These are phyloP conservation scores for Amanita brunnescens DNA, from an alignment of 768 basidiomycete species.

Conservation along the genomic window DNA sequence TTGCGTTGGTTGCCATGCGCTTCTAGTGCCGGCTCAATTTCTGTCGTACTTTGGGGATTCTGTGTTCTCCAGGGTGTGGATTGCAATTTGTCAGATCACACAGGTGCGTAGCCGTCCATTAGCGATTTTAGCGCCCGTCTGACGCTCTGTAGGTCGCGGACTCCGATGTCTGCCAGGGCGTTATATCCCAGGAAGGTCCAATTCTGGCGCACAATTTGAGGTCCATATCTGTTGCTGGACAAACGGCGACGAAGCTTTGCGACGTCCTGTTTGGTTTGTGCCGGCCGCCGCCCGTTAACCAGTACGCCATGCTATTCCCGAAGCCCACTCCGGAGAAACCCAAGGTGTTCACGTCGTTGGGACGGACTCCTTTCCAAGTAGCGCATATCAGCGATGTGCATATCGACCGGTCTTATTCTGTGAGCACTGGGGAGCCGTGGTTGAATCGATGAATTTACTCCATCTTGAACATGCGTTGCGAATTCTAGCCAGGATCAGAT, in stretches of 20 bases:
- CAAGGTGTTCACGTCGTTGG: slow-evolving; percentile 24
- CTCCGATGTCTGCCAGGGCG: slow-evolving; percentile 49
- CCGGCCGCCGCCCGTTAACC: slow-evolving; percentile 35
- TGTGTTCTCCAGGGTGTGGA: slow-evolving; percentile 34
- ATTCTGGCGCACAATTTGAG: slow-evolving; percentile 51
- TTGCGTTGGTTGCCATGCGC: slow-evolving; percentile 43
- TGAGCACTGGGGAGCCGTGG: slow-evolving; percentile 15
- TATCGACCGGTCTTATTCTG: slow-evolving; percentile 47
- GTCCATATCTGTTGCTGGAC: slow-evolving; percentile 33
- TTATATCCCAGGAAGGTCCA: slow-evolving; percentile 41
- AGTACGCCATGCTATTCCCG: slow-evolving; percentile 37
- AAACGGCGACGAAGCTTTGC: slow-evolving; percentile 47
- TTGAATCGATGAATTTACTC: not conserved
- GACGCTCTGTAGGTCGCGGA: slow-evolving; percentile 33
- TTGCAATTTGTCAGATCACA: slow-evolving; percentile 34
- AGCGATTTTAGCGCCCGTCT: not conserved
- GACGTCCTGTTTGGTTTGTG: slow-evolving; percentile 48
- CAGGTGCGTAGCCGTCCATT: slow-evolving; percentile 21
- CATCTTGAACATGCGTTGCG: not conserved
- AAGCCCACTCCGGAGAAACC: slow-evolving; percentile 29
- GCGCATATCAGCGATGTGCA: slow-evolving; percentile 59
- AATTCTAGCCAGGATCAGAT: slow-evolving; percentile 38
- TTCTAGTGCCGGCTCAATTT: slow-evolving; percentile 36
- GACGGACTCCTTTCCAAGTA: slow-evolving; percentile 41
- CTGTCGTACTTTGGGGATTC: slow-evolving; percentile 42